phyloP scores from a whole-genome alignment of 495 filamentous ascomycete species.

The Penicillium waksmanii region DNA sequence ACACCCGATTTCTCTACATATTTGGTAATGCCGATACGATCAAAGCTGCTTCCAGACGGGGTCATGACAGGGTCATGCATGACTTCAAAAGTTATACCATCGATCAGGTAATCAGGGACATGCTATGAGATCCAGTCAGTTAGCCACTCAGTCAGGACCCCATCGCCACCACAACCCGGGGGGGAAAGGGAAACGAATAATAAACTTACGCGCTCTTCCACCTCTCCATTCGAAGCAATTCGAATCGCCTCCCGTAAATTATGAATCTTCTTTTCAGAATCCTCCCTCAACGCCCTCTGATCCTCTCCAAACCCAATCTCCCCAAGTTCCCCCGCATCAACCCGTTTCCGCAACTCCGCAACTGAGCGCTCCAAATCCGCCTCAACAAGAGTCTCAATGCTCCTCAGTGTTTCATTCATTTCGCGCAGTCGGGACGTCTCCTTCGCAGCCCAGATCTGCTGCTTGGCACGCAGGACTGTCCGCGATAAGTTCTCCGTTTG shows the following conservation, averaged over 20 bases:
- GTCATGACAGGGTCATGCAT: constrained; percentile 95
- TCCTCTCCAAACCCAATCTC: constrained; percentile 50
- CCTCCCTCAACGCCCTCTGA: constrained; percentile 45
- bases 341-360: constrained; percentile 45
- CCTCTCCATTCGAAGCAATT: constrained; percentile 59
- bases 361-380: constrained; percentile 60
- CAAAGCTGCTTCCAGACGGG: constrained; percentile 85
- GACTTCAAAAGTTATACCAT: constrained; percentile 86
- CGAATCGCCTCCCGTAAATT: constrained; percentile 51
- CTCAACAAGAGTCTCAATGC: constrained; percentile 53
- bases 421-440: constrained; percentile 52
- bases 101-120: constrained; percentile 86
- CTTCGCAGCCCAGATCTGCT: constrained; percentile 57
- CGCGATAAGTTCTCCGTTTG: constrained; percentile 67
- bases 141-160: not conserved
- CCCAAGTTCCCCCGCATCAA: constrained; percentile 50
- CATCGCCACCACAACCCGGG: not conserved
- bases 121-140: constrained; percentile 41
- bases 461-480: constrained; percentile 77
- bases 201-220: constrained; percentile 59
- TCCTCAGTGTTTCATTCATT: constrained; percentile 49
- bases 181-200: not conserved
- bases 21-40: constrained; percentile 83
- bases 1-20: constrained; percentile 74
- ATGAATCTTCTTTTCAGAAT: constrained; percentile 53